A percentile compares a stretch with the other conserved stretches of the same genome.
phyloP scores from a whole-genome alignment of 192 early-diverging fungal species.

The Entomortierella chlamydospora region DNA sequence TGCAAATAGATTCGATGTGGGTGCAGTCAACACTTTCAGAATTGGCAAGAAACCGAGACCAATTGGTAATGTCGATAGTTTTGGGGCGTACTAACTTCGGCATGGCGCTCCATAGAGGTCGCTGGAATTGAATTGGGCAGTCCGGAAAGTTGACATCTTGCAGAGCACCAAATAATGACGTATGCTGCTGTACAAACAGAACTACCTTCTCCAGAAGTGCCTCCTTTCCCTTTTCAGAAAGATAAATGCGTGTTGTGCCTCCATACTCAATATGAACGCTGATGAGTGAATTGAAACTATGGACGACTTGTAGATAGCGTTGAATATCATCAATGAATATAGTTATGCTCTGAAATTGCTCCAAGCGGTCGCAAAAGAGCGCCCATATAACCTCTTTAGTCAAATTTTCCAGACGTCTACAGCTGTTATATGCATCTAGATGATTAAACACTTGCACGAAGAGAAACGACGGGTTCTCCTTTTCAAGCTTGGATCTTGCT shows the following conservation, averaged over 20 bases:
- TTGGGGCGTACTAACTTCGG: too few species aligned
- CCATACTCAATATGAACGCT: neutral
- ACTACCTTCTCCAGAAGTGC: neutral
- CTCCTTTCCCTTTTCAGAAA: too few species aligned
- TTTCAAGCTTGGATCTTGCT: neutral
- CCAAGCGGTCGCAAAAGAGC: neutral
- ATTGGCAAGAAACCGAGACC: too few species aligned
- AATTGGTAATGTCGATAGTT: too few species aligned
- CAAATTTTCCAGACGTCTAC: neutral
- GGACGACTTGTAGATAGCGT: neutral
- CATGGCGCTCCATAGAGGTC: too few species aligned
- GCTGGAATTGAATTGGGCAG: too few species aligned
- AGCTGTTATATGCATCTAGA: neutral
- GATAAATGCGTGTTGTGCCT: neutral
- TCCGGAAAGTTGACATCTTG: too few species aligned
- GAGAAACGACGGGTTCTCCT: neutral
- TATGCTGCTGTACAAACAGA: neutral
- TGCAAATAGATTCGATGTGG: too few species aligned
- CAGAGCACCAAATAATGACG: too few species aligned
- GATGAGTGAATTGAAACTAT: neutral
- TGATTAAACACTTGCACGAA: neutral
- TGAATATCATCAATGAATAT: constrained; percentile 1
- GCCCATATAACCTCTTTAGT: neutral
- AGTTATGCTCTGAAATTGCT: neutral
- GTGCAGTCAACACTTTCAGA: too few species aligned